These are phyloP conservation scores for Epichloe scottii DNA, from an alignment of 2,329 filamentous ascomycete genomes.

Conservation along the genomic window DNA sequence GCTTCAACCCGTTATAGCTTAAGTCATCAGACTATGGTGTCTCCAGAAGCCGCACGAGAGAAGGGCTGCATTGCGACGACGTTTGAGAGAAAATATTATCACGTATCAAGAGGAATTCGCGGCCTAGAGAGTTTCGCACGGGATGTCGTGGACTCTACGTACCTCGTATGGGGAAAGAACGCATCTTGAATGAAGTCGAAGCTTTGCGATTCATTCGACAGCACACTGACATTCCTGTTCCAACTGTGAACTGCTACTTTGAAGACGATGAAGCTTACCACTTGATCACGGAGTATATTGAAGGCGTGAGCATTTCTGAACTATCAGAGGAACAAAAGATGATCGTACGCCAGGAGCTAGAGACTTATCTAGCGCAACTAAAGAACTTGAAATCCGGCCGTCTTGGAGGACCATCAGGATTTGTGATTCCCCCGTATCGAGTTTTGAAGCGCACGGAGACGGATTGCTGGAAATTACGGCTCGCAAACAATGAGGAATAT, in stretches of 20 bases:
- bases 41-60: conserved; percentile 7
- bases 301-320: conserved; percentile 8
- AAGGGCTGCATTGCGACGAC: conserved; percentile 14
- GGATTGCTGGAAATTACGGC: conserved; percentile 13
- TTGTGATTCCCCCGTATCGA: conserved; percentile 19
- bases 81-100: conserved; percentile 19
- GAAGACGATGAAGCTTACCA: conserved; percentile 10
- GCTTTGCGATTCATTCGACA: conserved; percentile 2
- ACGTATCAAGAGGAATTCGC: conserved; percentile 21
- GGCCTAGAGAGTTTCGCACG: conserved; percentile 17
- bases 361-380: conserved; percentile 14
- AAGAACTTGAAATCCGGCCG: conserved; percentile 15
- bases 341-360: conserved; percentile 15
- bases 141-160: conserved; percentile 16
- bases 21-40: background rate
- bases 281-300: conserved; percentile 9
- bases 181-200: conserved; percentile 4
- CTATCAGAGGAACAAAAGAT: conserved; percentile 3
- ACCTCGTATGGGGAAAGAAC: conserved; percentile 17
- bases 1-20: no score
- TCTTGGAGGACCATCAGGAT: conserved; percentile 18
- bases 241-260: conserved; percentile 9
- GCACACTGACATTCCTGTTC: conserved; percentile 8
- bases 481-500: conserved; percentile 8
- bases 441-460: conserved; percentile 12